Conservation (phyloP, 805 yeast species). For the Nakazawaea wyomingensis region DNA sequence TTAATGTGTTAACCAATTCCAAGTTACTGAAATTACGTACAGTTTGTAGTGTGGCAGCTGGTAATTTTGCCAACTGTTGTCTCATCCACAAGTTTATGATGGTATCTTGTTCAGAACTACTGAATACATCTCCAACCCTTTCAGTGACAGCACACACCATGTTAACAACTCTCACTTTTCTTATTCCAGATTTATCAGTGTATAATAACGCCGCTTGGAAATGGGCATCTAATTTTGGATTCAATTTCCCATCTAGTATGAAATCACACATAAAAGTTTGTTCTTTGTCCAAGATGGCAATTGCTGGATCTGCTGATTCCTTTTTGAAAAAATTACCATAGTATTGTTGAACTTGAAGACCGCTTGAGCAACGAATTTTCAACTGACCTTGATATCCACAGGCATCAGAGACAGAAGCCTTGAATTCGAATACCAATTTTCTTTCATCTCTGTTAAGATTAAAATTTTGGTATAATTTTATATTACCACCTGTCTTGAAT, state of each 20-base stretch:
- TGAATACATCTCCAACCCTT: conserved; percentile 65
- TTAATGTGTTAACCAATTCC: conserved; percentile 50
- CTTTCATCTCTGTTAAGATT: conserved; percentile 64
- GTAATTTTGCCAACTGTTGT: conserved; percentile 36
- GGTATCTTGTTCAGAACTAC: conserved; percentile 75
- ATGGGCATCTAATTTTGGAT: conserved; percentile 70
- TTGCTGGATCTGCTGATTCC: conserved; percentile 52
- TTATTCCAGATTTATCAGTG: conserved; percentile 67
- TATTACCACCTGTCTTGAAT: conserved; percentile 63
- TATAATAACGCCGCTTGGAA: conserved; percentile 88
- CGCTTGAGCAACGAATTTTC: conserved; percentile 83
- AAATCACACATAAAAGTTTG: conserved; percentile 68
- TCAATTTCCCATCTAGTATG: conserved; percentile 69
- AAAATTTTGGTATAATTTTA: conserved; percentile 64
- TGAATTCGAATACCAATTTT: conserved; percentile 54
- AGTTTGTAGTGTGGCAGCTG: conserved; percentile 31
- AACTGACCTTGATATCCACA: conserved; percentile 77
- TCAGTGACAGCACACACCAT: conserved; percentile 77
- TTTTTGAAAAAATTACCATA: conserved; percentile 51
- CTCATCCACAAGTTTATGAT: conserved; percentile 48
- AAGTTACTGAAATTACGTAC: conserved; percentile 25
- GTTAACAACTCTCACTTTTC: conserved; percentile 86
- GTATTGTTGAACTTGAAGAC: conserved; percentile 74
- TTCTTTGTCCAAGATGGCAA: conserved; percentile 61
- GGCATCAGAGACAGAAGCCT: conserved; percentile 42